Percentiles rank a stretch among this genome's conserved stretches.
Evolutionary conservation across 805 yeast species (phyloP).

Genomic region (Yarrowia sp.): DNA sequence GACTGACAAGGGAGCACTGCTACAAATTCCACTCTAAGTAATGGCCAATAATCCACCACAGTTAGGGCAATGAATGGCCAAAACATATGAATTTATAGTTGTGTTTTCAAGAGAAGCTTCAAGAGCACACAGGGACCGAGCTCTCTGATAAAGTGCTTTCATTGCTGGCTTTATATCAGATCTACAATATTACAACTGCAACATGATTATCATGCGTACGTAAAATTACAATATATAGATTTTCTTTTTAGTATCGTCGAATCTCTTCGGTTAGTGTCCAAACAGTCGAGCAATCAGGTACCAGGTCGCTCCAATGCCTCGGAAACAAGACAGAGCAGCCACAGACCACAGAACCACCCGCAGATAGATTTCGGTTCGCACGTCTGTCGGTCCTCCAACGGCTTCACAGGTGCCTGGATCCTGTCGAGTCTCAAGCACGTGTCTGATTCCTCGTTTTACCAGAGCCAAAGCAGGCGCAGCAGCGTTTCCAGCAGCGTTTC

Average conservation of each 20-base stretch:
- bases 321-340: slow-evolving; percentile 80
- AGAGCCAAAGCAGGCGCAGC: slow-evolving; percentile 32
- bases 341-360: slow-evolving; percentile 90
- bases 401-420: slow-evolving; percentile 1
- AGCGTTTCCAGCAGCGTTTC: slow-evolving; percentile 32
- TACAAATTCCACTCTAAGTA: too few species aligned
- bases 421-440: slow-evolving; percentile 45
- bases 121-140: too few species aligned
- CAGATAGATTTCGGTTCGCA: slow-evolving; percentile 52
- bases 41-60: too few species aligned
- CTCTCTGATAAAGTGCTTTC: too few species aligned
- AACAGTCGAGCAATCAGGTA: slow-evolving; percentile 48
- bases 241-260: background rate
- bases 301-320: slow-evolving; percentile 70
- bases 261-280: slow-evolving; percentile 33
- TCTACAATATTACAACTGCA: too few species aligned
- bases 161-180: too few species aligned
- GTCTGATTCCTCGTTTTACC: slow-evolving; percentile 31
- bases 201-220: too few species aligned
- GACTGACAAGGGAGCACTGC: too few species aligned
- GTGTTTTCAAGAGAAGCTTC: too few species aligned
- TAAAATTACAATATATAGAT: background rate
- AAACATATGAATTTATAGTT: too few species aligned
- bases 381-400: slow-evolving; percentile 28
- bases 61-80: too few species aligned